phyloP scores from a whole-genome alignment of 768 basidiomycete genomes.

The Lepiota venenata region DNA sequence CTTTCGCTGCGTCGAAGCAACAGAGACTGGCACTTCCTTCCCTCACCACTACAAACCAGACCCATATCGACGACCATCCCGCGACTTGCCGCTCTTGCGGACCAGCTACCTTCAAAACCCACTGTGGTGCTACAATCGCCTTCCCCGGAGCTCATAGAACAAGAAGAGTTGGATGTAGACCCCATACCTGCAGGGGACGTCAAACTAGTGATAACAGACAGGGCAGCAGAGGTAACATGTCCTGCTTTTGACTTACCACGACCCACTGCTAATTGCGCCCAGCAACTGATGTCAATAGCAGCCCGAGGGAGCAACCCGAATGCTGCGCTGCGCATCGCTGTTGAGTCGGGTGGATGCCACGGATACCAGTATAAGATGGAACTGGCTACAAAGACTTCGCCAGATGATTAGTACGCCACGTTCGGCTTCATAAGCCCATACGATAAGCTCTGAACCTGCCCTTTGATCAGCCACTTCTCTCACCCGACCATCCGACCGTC shows the following conservation, averaged over 20 bases:
- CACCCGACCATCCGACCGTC: slow-evolving; percentile 70
- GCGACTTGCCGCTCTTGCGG: slow-evolving; percentile 32
- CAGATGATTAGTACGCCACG: slow-evolving; percentile 80
- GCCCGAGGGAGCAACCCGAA: slow-evolving; percentile 56
- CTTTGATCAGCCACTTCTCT: slow-evolving; percentile 54
- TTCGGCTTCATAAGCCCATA: background rate
- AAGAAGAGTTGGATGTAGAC: slow-evolving; percentile 64
- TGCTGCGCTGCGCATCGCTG: slow-evolving; percentile 74
- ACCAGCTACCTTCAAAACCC: slow-evolving; percentile 41
- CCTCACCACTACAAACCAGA: background rate
- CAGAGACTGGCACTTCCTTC: background rate
- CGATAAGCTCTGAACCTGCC: slow-evolving; percentile 4
- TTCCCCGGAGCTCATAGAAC: slow-evolving; percentile 48
- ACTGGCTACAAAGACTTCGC: slow-evolving; percentile 54
- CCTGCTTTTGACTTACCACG: background rate
- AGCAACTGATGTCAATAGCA: slow-evolving; percentile 81
- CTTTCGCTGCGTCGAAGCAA: background rate
- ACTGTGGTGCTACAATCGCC: slow-evolving; percentile 50
- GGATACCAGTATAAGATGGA: slow-evolving; percentile 97
- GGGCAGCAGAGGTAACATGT: slow-evolving; percentile 68
- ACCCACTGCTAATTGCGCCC: slow-evolving; percentile 8
- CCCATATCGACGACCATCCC: slow-evolving; percentile 20
- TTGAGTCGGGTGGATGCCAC: slow-evolving; percentile 95
- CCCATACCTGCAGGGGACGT: slow-evolving; percentile 51
- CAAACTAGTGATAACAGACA: slow-evolving; percentile 58